A percentile compares a stretch with the other conserved stretches of the same genome.
Evolutionary conservation across 306 rosid genomes (phyloP).

Genomic region (Parietaria judaica): DNA sequence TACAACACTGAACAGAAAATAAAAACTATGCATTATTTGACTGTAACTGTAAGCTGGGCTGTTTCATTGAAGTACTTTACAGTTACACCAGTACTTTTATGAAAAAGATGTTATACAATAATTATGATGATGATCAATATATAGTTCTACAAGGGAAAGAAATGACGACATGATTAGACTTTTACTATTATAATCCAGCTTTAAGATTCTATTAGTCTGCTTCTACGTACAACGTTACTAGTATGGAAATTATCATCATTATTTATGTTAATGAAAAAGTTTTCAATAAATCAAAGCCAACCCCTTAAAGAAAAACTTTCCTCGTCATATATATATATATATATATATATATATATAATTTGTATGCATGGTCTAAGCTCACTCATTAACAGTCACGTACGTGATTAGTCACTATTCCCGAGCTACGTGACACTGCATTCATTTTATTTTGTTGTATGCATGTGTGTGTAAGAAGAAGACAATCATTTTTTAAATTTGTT

Average conservation of each 20-base stretch:
- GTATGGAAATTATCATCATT: constrained; percentile 1
- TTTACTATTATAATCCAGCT: constrained; percentile 3
- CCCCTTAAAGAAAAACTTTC: background rate
- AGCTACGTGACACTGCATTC: background rate
- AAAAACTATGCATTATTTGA: background rate
- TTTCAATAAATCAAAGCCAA: too few species aligned
- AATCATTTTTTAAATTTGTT: background rate
- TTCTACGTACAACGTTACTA: background rate
- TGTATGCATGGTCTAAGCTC: too few species aligned
- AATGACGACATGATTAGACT: constrained; percentile 5
- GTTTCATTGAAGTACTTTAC: background rate
- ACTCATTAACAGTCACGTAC: too few species aligned
- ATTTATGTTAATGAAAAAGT: background rate
- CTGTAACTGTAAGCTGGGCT: background rate
- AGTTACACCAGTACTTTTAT: constrained; percentile 6
- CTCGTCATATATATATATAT: background rate
- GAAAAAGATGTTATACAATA: background rate
- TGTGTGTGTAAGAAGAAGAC: background rate
- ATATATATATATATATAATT: background rate
- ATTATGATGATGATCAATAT: background rate
- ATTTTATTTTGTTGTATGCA: background rate
- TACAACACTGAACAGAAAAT: background rate
- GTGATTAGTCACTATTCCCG: too few species aligned
- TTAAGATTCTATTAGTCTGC: background rate
- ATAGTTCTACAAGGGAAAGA: background rate